Conservation (phyloP, 1,284 basidiomycete species). For the Prillingera fragicola region DNA sequence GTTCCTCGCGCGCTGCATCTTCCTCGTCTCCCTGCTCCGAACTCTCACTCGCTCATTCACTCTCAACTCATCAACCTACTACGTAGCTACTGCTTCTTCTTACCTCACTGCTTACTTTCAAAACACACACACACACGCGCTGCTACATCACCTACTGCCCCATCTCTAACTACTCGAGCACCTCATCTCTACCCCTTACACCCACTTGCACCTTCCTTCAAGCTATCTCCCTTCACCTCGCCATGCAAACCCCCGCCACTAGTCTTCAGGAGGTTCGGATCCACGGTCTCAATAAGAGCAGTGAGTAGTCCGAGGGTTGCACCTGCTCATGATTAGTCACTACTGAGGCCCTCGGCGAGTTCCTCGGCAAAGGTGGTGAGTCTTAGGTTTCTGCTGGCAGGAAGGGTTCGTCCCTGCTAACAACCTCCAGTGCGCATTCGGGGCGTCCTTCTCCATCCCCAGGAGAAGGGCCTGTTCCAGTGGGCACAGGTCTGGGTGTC, state of each 20-base stretch:
- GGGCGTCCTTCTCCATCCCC: conserved; percentile 26
- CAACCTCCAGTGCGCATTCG: conserved; percentile 20
- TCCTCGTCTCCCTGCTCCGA: background rate
- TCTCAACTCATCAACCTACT: too few relatives aligned
- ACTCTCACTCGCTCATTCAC: background rate
- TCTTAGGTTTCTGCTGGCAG: background rate
- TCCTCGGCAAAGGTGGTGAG: conserved; percentile 33
- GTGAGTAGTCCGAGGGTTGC: conserved; percentile 3
- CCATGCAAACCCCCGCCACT: conserved; percentile 3
- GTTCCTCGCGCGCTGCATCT: background rate
- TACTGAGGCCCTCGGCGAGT: conserved; percentile 26
- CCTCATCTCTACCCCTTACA: background rate
- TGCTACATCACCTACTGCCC: background rate
- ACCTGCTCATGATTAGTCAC: conserved; percentile 21
- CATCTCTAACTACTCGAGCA: background rate
- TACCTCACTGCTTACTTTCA: too few relatives aligned
- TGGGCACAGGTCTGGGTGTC: conserved; percentile 39
- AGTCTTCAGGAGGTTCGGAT: conserved; percentile 24
- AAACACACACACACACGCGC: too few relatives aligned
- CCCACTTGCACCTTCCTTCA: background rate
- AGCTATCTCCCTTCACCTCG: background rate
- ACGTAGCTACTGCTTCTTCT: too few relatives aligned
- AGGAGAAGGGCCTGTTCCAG: conserved; percentile 16
- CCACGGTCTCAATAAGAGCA: conserved; percentile 24
- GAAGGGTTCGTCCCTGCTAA: background rate